Conservation (phyloP, 257 asterid genomes). For the Forsythia viridissima region DNA sequence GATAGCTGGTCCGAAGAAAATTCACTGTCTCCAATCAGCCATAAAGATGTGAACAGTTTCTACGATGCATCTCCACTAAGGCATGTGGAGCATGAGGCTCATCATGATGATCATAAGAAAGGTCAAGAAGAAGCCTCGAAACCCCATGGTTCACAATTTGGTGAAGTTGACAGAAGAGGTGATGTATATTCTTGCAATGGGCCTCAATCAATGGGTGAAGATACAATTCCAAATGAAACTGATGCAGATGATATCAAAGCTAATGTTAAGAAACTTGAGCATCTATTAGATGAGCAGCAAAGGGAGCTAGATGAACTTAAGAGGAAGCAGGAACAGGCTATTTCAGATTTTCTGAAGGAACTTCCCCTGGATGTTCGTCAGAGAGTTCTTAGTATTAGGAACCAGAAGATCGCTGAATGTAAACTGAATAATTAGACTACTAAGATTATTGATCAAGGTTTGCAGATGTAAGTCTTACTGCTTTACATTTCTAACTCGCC, state of each 20-base stretch:
- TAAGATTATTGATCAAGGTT: slow-evolving; percentile 32
- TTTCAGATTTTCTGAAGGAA: slow-evolving; percentile 51
- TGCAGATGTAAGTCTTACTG: slow-evolving; percentile 21
- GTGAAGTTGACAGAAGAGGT: background rate
- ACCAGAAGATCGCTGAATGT: slow-evolving; percentile 37
- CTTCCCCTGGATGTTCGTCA: slow-evolving; percentile 55
- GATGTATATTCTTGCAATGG: slow-evolving; percentile 5
- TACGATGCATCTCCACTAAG: slow-evolving; percentile 5
- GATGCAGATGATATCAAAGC: slow-evolving; percentile 38
- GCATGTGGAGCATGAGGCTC: slow-evolving; percentile 1
- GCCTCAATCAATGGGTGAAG: slow-evolving; percentile 31
- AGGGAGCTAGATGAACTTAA: slow-evolving; percentile 67
- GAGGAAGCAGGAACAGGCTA: slow-evolving; percentile 58
- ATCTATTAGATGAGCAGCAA: slow-evolving; percentile 57
- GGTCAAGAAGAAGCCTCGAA: slow-evolving; percentile 2
- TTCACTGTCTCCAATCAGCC: slow-evolving; percentile 41
- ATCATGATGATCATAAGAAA: slow-evolving; percentile 1
- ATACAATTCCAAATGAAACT: slow-evolving; percentile 22
- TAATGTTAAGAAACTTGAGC: slow-evolving; percentile 57
- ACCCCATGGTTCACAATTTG: background rate
- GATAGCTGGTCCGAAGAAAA: slow-evolving; percentile 68
- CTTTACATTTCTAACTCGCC: slow-evolving; percentile 19
- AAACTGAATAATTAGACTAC: slow-evolving; percentile 29
- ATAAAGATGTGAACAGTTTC: slow-evolving; percentile 36
- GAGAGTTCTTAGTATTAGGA: slow-evolving; percentile 47